Conservation (phyloP, 495 filamentous ascomycete species). For the Hypoxylon lenormandii region DNA sequence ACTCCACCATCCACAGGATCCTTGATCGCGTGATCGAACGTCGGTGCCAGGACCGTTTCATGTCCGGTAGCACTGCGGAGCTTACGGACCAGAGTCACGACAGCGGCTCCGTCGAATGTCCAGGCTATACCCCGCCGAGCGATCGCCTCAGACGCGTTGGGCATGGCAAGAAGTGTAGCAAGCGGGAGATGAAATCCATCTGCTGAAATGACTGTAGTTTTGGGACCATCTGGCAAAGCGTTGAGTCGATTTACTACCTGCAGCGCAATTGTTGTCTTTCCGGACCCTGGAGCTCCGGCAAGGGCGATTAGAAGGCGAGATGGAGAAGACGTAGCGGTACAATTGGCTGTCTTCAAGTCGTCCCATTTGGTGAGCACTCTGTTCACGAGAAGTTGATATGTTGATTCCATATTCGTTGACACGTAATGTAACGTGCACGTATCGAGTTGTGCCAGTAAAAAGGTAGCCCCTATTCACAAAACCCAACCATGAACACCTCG, state of each 20-base stretch:
- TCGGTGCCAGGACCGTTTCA: constrained; percentile 3
- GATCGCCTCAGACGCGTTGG: neutral
- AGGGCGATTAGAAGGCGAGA: constrained; percentile 51
- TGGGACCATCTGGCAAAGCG: constrained; percentile 51
- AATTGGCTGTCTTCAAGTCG: too few species aligned
- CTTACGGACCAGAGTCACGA: neutral
- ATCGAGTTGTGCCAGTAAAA: too few species aligned
- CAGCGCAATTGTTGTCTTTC: constrained; percentile 62
- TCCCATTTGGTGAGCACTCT: neutral
- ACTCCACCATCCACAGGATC: constrained; percentile 26
- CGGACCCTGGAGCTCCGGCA: constrained; percentile 62
- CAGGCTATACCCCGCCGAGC: neutral
- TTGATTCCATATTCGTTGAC: neutral
- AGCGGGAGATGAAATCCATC: neutral
- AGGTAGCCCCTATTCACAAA: too few species aligned
- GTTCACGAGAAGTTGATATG: neutral
- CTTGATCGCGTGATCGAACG: constrained; percentile 33
- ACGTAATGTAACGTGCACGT: too few species aligned
- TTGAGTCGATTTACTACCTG: constrained; percentile 30
- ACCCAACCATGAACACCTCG: too few species aligned
- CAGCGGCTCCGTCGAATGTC: neutral
- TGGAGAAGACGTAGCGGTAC: too few species aligned
- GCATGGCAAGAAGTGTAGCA: neutral
- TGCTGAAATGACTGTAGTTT: neutral
- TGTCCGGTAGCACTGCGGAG: neutral